A percentile compares a stretch with the other conserved stretches of the same genome.
Evolutionary conservation across 306 rosid species (phyloP).

Genomic region (Prunus persica): DNA sequence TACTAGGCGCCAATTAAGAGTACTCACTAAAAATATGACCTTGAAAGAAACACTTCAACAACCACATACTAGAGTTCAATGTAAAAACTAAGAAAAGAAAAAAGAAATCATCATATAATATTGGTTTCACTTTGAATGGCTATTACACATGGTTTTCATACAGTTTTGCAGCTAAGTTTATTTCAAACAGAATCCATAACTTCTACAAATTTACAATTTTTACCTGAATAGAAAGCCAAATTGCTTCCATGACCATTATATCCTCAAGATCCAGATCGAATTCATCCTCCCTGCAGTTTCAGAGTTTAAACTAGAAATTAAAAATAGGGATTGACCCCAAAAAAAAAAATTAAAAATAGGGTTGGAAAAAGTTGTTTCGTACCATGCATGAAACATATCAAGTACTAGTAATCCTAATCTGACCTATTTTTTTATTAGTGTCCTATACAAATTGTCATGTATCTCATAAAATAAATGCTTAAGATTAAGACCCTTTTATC

Average conservation of each 20-base stretch:
- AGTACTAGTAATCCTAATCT: not conserved
- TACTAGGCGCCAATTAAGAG: not conserved
- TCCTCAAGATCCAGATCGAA: constrained; percentile 95
- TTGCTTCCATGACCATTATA: constrained; percentile 99
- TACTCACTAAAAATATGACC: not conserved
- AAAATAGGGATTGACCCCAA: too few species aligned
- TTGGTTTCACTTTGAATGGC: not conserved
- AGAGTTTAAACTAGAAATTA: not conserved
- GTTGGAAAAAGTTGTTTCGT: not conserved
- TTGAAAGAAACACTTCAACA: not conserved
- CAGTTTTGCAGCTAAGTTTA: constrained; percentile 3
- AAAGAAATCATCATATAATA: not conserved
- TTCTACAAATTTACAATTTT: not conserved
- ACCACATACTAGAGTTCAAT: not conserved
- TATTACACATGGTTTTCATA: not conserved
- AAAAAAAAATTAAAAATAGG: not conserved
- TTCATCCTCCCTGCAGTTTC: constrained; percentile 76
- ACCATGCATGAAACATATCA: too few species aligned
- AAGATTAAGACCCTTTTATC: not conserved
- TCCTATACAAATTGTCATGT: not conserved
- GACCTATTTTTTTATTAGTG: not conserved
- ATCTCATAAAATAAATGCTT: not conserved
- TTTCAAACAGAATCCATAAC: constrained; percentile 14
- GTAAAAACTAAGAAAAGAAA: not conserved
- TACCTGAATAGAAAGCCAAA: constrained; percentile 98